phyloP scores from a whole-genome alignment of 768 basidiomycete species.

The Royoungia palumana region DNA sequence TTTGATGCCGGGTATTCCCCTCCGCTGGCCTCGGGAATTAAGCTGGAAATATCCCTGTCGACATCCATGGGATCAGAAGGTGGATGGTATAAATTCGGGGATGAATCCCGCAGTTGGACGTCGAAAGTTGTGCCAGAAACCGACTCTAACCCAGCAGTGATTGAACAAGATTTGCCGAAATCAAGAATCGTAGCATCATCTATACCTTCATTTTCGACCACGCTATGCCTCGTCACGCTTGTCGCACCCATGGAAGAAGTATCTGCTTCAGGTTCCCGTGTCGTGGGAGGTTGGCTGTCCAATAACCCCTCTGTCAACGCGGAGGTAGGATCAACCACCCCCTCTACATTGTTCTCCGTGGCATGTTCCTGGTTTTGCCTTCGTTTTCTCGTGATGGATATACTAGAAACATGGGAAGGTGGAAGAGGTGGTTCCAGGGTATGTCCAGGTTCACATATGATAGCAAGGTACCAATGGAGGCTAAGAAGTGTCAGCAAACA shows the following conservation, averaged over 20 bases:
- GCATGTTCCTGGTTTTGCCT: conserved; percentile 15
- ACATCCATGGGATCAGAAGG: conserved; percentile 27
- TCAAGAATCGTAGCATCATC: conserved; percentile 4
- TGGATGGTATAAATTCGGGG: conserved; percentile 18
- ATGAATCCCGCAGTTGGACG: conserved; percentile 11
- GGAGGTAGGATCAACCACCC: background rate
- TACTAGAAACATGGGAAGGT: conserved; percentile 1
- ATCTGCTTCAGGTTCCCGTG: conserved; percentile 13
- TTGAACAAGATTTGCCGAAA: conserved; percentile 18
- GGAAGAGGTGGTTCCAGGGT: conserved; percentile 51
- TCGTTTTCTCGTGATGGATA: conserved; percentile 22
- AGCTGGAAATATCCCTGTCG: conserved; percentile 9
- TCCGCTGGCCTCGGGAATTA: background rate
- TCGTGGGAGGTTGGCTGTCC: background rate
- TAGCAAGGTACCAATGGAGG: conserved; percentile 95
- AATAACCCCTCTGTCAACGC: background rate
- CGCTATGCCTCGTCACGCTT: conserved; percentile 22
- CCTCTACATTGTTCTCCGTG: conserved; percentile 1
- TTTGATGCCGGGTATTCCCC: conserved; percentile 5
- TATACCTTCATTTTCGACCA: conserved; percentile 12
- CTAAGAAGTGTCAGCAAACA: conserved; percentile 39
- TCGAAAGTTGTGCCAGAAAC: conserved; percentile 7
- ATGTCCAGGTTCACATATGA: conserved; percentile 80
- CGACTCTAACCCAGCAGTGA: conserved; percentile 5
- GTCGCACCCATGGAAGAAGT: conserved; percentile 14